phyloP scores from a whole-genome alignment of 2,329 filamentous ascomycete species.

The Achaetomium macrosporum region DNA sequence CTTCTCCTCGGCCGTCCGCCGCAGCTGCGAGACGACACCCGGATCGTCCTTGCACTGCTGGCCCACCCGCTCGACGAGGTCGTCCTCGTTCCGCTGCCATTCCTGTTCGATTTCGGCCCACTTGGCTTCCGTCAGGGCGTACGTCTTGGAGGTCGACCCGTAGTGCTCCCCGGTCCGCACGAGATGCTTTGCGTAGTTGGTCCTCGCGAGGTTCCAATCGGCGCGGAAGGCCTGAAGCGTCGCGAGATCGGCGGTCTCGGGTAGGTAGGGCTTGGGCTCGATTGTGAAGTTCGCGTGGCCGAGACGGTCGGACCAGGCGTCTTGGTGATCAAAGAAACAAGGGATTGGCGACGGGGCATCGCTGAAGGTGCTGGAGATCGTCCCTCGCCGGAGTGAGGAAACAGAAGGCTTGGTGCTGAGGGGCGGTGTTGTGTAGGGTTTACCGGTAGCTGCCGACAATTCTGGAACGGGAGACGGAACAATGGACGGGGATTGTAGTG shows the following conservation, averaged over 20 bases:
- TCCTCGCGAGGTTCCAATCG: constrained; percentile 77
- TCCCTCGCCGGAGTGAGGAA: constrained; percentile 62
- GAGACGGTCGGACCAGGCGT: constrained; percentile 78
- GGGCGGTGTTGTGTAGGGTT: constrained; percentile 57
- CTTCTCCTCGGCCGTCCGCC: constrained; percentile 44
- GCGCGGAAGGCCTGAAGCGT: constrained; percentile 57
- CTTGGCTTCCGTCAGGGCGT: constrained; percentile 77
- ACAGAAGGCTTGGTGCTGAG: constrained; percentile 72
- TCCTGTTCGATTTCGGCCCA: constrained; percentile 73
- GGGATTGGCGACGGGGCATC: constrained; percentile 52
- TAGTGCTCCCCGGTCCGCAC: constrained; percentile 87
- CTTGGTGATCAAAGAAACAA: constrained; percentile 61
- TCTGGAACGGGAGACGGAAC: constrained; percentile 39
- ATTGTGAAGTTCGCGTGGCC: constrained; percentile 95
- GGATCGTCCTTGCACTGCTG: constrained; percentile 29
- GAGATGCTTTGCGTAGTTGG: constrained; percentile 84
- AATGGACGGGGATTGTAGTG: constrained; percentile 78
- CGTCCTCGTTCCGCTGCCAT: constrained; percentile 68
- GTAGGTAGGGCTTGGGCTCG: constrained; percentile 70
- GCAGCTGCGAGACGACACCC: constrained; percentile 26
- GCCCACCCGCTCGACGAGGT: constrained; percentile 51
- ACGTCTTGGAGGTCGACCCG: constrained; percentile 82
- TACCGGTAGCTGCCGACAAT: constrained; percentile 32
- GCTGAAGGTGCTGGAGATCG: constrained; percentile 35
- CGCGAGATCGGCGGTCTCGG: constrained; percentile 54